Evolutionary conservation across 495 filamentous ascomycete genomes (phyloP).

Genomic region (Penicillium coprophilum): DNA sequence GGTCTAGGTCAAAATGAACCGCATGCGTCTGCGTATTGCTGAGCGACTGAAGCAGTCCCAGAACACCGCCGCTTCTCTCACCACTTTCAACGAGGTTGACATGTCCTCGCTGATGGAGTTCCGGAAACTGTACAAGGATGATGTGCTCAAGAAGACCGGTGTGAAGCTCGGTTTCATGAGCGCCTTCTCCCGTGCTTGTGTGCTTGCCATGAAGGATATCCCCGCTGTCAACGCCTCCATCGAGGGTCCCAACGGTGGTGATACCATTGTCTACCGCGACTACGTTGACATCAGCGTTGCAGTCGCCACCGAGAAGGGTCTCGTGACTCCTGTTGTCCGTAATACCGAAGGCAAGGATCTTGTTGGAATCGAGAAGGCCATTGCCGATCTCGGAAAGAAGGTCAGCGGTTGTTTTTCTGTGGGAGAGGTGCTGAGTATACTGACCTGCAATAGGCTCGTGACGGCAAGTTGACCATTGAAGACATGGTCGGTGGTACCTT

Average conservation of each 20-base stretch:
- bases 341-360: slow-evolving; percentile 88
- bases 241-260: slow-evolving; percentile 89
- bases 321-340: slow-evolving; percentile 94
- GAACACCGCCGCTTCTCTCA: slow-evolving; percentile 95
- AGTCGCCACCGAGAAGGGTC: slow-evolving; percentile 95
- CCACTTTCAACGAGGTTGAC: slow-evolving; percentile 99
- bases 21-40: slow-evolving; percentile 95
- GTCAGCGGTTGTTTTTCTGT: slow-evolving; percentile 37
- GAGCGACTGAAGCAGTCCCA: slow-evolving; percentile 99
- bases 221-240: slow-evolving; percentile 98
- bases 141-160: slow-evolving; percentile 90
- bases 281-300: slow-evolving; percentile 98
- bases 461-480: slow-evolving; percentile 96
- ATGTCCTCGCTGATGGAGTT: slow-evolving; percentile 99
- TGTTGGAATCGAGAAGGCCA: slow-evolving; percentile 84
- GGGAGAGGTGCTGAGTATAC: background rate
- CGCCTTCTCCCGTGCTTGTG: slow-evolving; percentile 88
- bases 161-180: slow-evolving; percentile 99
- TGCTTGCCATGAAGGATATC: slow-evolving; percentile 90
- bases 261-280: slow-evolving; percentile 96
- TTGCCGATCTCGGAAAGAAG: slow-evolving; percentile 95
- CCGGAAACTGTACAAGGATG: slow-evolving; percentile 95
- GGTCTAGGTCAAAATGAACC: slow-evolving; percentile 94
- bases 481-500: slow-evolving; percentile 99
- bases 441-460: slow-evolving; percentile 63